Base-by-base conservation (phyloP, 352 stramenopile species). In the Globisporangium yorkense region DNA sequence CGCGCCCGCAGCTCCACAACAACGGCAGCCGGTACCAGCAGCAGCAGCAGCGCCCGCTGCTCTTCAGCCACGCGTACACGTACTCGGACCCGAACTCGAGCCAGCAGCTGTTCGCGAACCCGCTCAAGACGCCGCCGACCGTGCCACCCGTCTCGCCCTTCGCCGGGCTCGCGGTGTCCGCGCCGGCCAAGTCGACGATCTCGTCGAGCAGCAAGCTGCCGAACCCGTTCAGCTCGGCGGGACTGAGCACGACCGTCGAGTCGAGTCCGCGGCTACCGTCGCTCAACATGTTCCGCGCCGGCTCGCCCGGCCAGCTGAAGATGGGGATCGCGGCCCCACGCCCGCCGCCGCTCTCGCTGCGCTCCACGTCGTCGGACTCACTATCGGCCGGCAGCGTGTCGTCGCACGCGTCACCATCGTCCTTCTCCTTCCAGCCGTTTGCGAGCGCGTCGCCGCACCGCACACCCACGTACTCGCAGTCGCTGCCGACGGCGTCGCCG, bases 101-200 rank as follows among this genome's bases (percentile, higher is more conserved):
- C 5, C 66, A 68, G 21, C 56, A 63, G 59, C 51, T 68, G 33
- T 69, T 56, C 15, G n/a, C 65, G 51, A 71, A 74, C 50, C 61
- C 54, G 16, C 64, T 71, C 37, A 68, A 65, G 53, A 87, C 77
- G 39, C 75, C 78, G 9, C 72, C 79, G 13, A 68, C 78, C n/a
- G 65, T 72, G 12, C 81, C 78, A 2, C 81, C 81, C 0, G 68
- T 89, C 47, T 91, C 81, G 2, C 81, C 81, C 7, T 91, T 91
- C 27, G 81, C 81, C 1, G 77, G 75, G 7, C 71, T 91, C 63
- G 81, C 81, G 5, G 71, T 91, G 15, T 91, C 81, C 24, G 81
- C 81, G 6, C 81, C 81, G 0, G 65, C 73, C 29, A 79, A 77
- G 31, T 71, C 78, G n/a, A 69, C 71, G 21, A 51, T 75, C 44